These are phyloP conservation scores for Neonectria sp. DNA, from an alignment of 2,329 filamentous ascomycete genomes.

Conservation along the genomic window DNA sequence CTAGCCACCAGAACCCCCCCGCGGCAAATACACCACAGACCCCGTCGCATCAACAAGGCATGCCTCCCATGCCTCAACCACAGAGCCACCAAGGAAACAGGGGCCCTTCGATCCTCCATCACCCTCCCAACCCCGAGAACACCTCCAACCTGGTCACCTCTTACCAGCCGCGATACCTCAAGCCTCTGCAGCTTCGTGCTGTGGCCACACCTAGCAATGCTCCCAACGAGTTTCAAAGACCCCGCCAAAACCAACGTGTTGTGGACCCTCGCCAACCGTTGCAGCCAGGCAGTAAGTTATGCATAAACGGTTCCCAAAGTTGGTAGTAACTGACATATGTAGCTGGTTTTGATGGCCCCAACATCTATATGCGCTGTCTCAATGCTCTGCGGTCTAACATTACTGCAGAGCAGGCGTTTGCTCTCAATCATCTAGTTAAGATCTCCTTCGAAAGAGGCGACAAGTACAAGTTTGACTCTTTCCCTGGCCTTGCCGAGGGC, in stretches of 20 bases:
- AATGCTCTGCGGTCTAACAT: constrained; percentile 87
- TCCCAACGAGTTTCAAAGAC: constrained; percentile 72
- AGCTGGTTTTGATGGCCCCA: constrained; percentile 81
- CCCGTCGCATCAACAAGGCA: constrained; percentile 52
- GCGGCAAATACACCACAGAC: constrained; percentile 46
- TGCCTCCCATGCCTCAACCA: constrained; percentile 50
- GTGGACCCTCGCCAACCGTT: constrained; percentile 59
- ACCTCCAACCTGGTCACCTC: constrained; percentile 74
- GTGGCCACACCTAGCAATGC: constrained; percentile 84
- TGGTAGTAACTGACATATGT: constrained; percentile 31
- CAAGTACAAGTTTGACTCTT: constrained; percentile 95
- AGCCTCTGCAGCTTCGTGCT: constrained; percentile 77
- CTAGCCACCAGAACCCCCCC: constrained; percentile 47
- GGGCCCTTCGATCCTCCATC: constrained; percentile 63
- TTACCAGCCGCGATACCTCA: constrained; percentile 78
- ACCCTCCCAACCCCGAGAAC: constrained; percentile 69
- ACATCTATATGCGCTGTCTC: constrained; percentile 92
- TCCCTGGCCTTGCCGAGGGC: constrained; percentile 88
- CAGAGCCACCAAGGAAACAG: constrained; percentile 53
- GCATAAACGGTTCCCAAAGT: background rate
- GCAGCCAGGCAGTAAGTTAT: constrained; percentile 74
- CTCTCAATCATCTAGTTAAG: constrained; percentile 92
- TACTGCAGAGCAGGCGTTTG: constrained; percentile 89
- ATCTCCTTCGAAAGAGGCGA: constrained; percentile 96
- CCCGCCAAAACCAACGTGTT: constrained; percentile 60